phyloP scores from a whole-genome alignment of 179 eudicot genomes.

The Pouteria campechiana region DNA sequence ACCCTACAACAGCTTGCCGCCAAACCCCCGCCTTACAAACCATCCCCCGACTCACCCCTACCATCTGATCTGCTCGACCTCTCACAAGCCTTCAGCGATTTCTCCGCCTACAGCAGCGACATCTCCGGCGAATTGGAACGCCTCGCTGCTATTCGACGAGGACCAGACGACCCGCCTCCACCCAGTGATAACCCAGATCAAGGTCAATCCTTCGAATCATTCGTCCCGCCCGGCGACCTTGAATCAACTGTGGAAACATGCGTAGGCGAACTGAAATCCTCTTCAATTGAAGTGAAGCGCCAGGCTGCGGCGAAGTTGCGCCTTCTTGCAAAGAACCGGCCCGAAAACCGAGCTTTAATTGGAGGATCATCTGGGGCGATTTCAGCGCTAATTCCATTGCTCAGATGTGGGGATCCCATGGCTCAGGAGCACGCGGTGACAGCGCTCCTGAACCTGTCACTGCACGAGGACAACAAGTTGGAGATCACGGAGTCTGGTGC shows the following conservation, averaged over 20 bases:
- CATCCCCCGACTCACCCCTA: conserved; percentile 20
- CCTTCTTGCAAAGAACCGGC: conserved; percentile 67
- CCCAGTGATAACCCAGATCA: conserved; percentile 5
- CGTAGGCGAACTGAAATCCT: conserved; percentile 46
- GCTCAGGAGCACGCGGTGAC: conserved; percentile 92
- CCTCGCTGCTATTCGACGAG: conserved; percentile 23
- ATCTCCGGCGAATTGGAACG: conserved; percentile 86
- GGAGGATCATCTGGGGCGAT: conserved; percentile 88
- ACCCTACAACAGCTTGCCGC: conserved; percentile 67
- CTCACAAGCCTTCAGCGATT: conserved; percentile 47
- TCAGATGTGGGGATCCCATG: conserved; percentile 58
- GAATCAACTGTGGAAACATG: conserved; percentile 87
- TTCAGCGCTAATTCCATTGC: conserved; percentile 53
- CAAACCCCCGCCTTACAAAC: conserved; percentile 10
- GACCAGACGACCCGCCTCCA: conserved; percentile 8
- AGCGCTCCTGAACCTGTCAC: conserved; percentile 62
- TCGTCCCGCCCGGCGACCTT: conserved; percentile 76
- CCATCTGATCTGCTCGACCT: conserved; percentile 34
- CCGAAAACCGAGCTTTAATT: conserved; percentile 73
- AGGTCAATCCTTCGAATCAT: conserved; percentile 65
- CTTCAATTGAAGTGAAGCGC: conserved; percentile 49
- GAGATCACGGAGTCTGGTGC: conserved; percentile 43
- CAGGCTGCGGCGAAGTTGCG: conserved; percentile 79
- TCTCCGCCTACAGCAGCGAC: conserved; percentile 64
- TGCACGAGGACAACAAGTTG: conserved; percentile 41